phyloP scores from a whole-genome alignment of 306 rosid genomes.

The Mimosa pudica region DNA sequence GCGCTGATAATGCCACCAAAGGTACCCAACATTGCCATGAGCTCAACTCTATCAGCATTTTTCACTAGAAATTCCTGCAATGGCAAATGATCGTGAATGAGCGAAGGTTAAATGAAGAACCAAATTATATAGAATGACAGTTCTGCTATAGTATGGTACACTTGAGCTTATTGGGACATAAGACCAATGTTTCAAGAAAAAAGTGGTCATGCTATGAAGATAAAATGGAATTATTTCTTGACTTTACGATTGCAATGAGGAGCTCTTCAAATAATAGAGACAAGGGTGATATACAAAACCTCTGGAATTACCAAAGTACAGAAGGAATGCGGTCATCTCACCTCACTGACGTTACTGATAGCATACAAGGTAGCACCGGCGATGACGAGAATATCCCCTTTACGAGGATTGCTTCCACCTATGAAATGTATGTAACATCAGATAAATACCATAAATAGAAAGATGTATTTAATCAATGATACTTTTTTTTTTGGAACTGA shows the following conservation, averaged over 20 bases:
- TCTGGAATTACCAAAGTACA: conserved; percentile 2
- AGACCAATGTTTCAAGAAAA: not conserved
- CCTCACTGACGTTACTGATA: conserved; percentile 86
- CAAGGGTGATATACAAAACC: not conserved
- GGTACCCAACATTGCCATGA: conserved; percentile 77
- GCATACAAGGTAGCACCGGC: conserved; percentile 87
- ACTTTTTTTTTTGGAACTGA: too few species aligned
- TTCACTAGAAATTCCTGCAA: conserved; percentile 85
- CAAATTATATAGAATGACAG: not conserved
- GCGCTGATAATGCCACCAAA: conserved; percentile 85
- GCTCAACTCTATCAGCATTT: conserved; percentile 79
- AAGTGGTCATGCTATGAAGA: not conserved
- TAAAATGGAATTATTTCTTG: not conserved
- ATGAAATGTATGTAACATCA: conserved; percentile 37
- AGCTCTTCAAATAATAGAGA: not conserved
- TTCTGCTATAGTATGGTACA: not conserved
- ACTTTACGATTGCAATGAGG: not conserved
- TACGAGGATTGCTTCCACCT: conserved; percentile 77
- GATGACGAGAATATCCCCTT: conserved; percentile 68
- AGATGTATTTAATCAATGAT: not conserved
- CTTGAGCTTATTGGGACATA: not conserved
- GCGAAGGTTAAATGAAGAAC: not conserved
- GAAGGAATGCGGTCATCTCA: conserved; percentile 27
- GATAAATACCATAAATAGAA: conserved; percentile 16
- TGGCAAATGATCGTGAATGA: conserved; percentile 14